Evolutionary conservation across 1,284 basidiomycete species (phyloP).

Genomic region (Malassezia sympodialis): DNA sequence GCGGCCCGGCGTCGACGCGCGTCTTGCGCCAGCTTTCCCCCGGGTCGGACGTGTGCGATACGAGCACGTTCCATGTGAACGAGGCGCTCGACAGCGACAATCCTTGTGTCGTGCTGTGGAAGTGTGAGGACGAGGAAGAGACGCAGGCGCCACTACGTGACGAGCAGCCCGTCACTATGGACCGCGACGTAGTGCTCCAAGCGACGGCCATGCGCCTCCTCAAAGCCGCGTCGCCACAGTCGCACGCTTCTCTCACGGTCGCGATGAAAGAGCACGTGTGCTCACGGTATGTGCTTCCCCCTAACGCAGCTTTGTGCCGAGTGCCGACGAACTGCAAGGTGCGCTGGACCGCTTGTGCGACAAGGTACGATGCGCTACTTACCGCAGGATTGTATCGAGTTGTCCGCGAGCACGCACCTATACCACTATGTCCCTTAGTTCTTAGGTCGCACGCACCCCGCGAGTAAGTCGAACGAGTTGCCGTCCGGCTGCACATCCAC

Average conservation of each 20-base stretch:
- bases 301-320: slow-evolving; percentile 27
- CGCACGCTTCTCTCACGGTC: slow-evolving; percentile 35
- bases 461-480: slow-evolving; percentile 92
- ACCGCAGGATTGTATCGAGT: slow-evolving; percentile 38
- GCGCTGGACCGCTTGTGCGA: slow-evolving; percentile 45
- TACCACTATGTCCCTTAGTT: slow-evolving; percentile 43
- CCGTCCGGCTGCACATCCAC: slow-evolving; percentile 78
- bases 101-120: neutral
- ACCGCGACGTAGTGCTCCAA: slow-evolving; percentile 74
- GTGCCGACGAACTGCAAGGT: slow-evolving; percentile 43
- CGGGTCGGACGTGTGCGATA: slow-evolving; percentile 67
- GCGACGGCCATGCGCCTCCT: slow-evolving; percentile 61
- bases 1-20: slow-evolving; percentile 65
- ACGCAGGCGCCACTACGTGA: neutral
- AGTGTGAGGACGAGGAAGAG: neutral
- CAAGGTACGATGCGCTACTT: slow-evolving; percentile 15
- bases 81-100: slow-evolving; percentile 65
- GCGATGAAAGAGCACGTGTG: slow-evolving; percentile 29
- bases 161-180: slow-evolving; percentile 64
- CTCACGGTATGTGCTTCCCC: neutral
- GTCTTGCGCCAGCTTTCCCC: slow-evolving; percentile 71
- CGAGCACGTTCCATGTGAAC: slow-evolving; percentile 73
- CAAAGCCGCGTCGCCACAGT: slow-evolving; percentile 43
- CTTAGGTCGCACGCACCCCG: slow-evolving; percentile 60
- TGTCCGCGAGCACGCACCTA: slow-evolving; percentile 35